Base-by-base conservation (phyloP, 371 early-diverging fungal genomes). In the Lichtheimia ramosa region DNA sequence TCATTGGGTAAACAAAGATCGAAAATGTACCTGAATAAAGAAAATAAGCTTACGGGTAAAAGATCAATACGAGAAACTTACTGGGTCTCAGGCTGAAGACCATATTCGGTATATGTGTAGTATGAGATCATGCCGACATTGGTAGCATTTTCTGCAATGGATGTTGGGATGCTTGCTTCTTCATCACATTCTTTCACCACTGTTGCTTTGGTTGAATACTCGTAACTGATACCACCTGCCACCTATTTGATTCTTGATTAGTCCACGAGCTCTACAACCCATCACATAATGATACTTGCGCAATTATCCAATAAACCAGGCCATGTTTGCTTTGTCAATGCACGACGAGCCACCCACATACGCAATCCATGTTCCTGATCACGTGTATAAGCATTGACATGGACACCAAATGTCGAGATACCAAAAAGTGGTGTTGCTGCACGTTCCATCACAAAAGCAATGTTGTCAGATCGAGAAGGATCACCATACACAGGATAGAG, bases 171-270 rank as follows among this genome's bases (percentile, higher is more conserved):
- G 25, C 85, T 87, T 3, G 92, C 96, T 68, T 97, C 97, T 73
- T 97, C 98, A 59, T 81, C 81, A 63, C 93, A 94, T 62, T 97
- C 98, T 65, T 94, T 92, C 34, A 94, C 61, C 15, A 94, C 78
- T 2, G 91, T 89, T 23, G 83, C 86, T 39, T 70, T 61, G 0
- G 89, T 85, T 2, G 83, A 74, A 18, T 83, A 68, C 6, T 78
- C 81, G 49, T 85, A 83, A 12, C 90, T 80, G 56, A 96, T 88
- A 12, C 96, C 96, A 15, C 98, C 98, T 0, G 92, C 95, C 5
- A 78, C 81, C 83, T 80, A 64, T 5, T 6, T n/a, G n/a, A n/a
- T n/a, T 48, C 62, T 14, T 18, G 50, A 8, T 34, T 34, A 8
- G 34, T 10, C 10, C 5, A 34, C 4, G n/a, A n/a, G n/a, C 27